Percentiles rank a stretch among this genome's conserved stretches.
phyloP scores from a whole-genome alignment of 805 yeast species.

The Saturnispora ahearnii region DNA sequence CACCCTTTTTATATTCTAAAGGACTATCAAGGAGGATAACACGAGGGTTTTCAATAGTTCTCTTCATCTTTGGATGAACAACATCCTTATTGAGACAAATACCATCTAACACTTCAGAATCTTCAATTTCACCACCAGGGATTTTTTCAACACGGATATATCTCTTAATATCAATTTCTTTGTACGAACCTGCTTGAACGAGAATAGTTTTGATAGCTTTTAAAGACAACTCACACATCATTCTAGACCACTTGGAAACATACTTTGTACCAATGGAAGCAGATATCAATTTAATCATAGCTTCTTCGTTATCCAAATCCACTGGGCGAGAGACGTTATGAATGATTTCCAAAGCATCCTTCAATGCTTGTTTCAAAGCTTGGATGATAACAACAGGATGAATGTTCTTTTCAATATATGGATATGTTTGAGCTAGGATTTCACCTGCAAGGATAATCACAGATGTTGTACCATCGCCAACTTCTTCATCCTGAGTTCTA shows the following conservation, averaged over 20 bases:
- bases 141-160: constrained; percentile 91
- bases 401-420: constrained; percentile 87
- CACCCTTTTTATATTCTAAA: constrained; percentile 96
- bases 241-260: constrained; percentile 79
- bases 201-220: constrained; percentile 81
- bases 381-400: constrained; percentile 96
- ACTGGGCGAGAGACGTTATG: constrained; percentile 77
- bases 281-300: constrained; percentile 76
- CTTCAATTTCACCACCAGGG: constrained; percentile 96
- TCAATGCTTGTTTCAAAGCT: constrained; percentile 83
- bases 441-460: constrained; percentile 97
- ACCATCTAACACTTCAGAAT: constrained; percentile 82
- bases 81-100: constrained; percentile 91
- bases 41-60: constrained; percentile 81
- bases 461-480: constrained; percentile 82
- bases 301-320: constrained; percentile 73
- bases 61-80: constrained; percentile 97
- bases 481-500: constrained; percentile 98
- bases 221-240: constrained; percentile 84
- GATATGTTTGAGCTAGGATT: constrained; percentile 89
- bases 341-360: constrained; percentile 84
- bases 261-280: constrained; percentile 96
- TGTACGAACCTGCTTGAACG: constrained; percentile 49
- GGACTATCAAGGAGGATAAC: constrained; percentile 91
- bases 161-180: constrained; percentile 88